These are phyloP conservation scores for Cystofilobasidium macerans DNA, from an alignment of 768 basidiomycete genomes.

Conservation along the genomic window DNA sequence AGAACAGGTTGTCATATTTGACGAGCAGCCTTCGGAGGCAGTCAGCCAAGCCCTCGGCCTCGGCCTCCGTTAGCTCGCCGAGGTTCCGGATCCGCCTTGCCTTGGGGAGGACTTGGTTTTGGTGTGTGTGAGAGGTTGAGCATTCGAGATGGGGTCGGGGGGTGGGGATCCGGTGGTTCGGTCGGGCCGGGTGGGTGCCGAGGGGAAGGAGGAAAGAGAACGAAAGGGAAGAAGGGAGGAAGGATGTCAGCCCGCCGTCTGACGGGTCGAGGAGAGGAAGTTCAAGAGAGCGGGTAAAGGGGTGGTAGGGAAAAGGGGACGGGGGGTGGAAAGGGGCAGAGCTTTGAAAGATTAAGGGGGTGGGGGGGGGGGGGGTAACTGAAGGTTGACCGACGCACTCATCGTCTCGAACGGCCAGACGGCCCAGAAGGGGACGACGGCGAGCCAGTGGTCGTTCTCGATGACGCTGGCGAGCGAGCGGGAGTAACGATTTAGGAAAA, in stretches of 20 bases:
- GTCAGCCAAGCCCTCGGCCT: conserved; percentile 46
- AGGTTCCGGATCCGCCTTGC: conserved; percentile 68
- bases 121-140: too few species aligned
- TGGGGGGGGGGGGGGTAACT: too few species aligned
- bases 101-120: conserved; percentile 72
- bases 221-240: conserved; percentile 1
- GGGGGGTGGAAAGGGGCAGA: too few species aligned
- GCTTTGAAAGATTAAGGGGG: too few species aligned
- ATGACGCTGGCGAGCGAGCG: conserved; percentile 46
- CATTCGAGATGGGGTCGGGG: too few species aligned
- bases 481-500: too few species aligned
- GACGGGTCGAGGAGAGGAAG: not conserved
- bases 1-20: conserved; percentile 36
- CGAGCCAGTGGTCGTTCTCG: conserved; percentile 65
- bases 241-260: too few species aligned
- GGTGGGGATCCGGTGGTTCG: too few species aligned
- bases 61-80: conserved; percentile 49
- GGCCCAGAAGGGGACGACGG: conserved; percentile 90
- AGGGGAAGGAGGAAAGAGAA: too few species aligned
- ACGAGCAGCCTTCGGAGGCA: conserved; percentile 43
- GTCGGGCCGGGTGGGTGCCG: too few species aligned
- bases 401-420: conserved; percentile 84
- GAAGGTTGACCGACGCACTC: too few species aligned
- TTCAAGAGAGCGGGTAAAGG: conserved; percentile 20
- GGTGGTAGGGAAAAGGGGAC: too few species aligned